A percentile compares a stretch with the other conserved stretches of the same genome.
Conservation (phyloP, 768 basidiomycete genomes). For the Kwoniella shandongensis region DNA sequence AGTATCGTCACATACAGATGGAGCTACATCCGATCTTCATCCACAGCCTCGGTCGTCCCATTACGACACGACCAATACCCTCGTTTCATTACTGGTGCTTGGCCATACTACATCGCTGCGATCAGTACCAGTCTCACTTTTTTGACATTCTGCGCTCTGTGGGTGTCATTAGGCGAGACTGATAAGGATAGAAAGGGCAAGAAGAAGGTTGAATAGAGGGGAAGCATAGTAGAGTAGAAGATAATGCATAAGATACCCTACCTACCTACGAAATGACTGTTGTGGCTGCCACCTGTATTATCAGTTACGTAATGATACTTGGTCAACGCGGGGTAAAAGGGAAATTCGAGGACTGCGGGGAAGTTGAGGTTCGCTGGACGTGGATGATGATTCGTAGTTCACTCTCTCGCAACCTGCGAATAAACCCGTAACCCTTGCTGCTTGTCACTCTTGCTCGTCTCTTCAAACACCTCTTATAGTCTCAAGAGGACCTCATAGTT, state of each 20-base stretch:
- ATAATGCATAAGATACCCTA: too few relatives aligned
- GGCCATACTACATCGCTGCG: conserved; percentile 91
- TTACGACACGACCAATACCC: conserved; percentile 93
- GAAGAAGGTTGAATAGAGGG: conserved; percentile 56
- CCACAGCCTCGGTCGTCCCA: conserved; percentile 83
- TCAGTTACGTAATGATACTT: too few relatives aligned
- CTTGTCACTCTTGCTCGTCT: neutral
- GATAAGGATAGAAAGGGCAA: conserved; percentile 46
- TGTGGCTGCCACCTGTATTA: too few relatives aligned
- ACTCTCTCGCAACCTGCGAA: too few relatives aligned
- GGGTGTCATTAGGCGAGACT: conserved; percentile 76
- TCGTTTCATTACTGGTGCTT: conserved; percentile 89
- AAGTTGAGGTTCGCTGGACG: too few relatives aligned
- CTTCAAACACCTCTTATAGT: neutral
- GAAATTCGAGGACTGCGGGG: too few relatives aligned
- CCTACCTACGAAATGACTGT: too few relatives aligned
- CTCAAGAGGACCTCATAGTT: too few relatives aligned
- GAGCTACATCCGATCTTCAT: conserved; percentile 70
- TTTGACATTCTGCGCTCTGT: conserved; percentile 78
- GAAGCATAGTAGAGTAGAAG: too few relatives aligned
- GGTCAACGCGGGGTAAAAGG: too few relatives aligned
- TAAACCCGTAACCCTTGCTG: neutral
- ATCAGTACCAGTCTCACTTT: conserved; percentile 84
- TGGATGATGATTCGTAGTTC: too few relatives aligned
- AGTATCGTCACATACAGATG: too few relatives aligned